Conservation (phyloP, 73 alveolate genomes). For the Tetrahymena borealis region DNA sequence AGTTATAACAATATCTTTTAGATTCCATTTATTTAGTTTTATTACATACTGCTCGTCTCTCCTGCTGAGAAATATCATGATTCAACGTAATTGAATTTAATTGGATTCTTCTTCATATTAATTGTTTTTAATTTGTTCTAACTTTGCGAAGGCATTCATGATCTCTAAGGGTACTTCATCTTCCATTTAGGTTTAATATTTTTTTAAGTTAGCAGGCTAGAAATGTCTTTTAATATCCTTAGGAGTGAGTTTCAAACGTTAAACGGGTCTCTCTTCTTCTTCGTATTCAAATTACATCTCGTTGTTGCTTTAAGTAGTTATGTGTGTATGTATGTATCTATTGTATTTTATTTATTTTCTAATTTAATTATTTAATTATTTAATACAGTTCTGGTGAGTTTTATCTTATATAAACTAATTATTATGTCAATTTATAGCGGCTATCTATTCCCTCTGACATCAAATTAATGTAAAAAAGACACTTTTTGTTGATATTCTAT, state of each 20-base stretch:
- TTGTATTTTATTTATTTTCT: too few species aligned
- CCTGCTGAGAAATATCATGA: neutral
- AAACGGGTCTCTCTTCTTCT: neutral
- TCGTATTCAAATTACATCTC: neutral
- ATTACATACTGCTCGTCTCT: neutral
- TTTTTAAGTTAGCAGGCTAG: neutral
- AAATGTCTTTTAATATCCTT: neutral
- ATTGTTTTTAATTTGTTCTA: neutral
- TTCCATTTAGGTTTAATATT: neutral
- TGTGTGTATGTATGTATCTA: neutral
- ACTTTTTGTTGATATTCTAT: too few species aligned
- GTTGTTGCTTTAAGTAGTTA: neutral
- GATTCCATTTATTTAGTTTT: neutral
- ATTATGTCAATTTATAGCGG: too few species aligned
- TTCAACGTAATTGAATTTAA: neutral
- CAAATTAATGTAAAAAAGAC: too few species aligned
- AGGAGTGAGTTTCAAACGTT: neutral
- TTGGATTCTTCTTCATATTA: neutral
- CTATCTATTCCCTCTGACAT: too few species aligned
- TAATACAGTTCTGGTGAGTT: too few species aligned
- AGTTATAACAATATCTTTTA: too few species aligned
- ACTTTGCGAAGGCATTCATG: neutral
- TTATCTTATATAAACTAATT: too few species aligned
- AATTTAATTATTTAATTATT: too few species aligned
- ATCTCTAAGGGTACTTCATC: neutral